phyloP scores from a whole-genome alignment of 1,284 basidiomycete genomes.

The Hortiboletus rubellus region DNA sequence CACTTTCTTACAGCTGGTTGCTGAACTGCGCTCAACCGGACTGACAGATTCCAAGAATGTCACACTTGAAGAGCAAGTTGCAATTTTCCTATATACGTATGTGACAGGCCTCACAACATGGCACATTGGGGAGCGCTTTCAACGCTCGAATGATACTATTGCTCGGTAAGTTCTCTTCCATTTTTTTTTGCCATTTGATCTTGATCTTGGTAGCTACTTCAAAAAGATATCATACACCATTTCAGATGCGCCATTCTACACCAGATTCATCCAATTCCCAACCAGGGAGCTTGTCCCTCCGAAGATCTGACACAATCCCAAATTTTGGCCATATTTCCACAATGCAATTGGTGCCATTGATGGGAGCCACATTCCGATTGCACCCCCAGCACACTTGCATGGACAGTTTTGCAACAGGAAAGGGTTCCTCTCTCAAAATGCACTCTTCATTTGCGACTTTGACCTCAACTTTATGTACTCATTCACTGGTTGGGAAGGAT shows the following conservation, averaged over 20 bases:
- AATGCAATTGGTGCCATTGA: conserved; percentile 2
- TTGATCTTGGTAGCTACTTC: too few species aligned
- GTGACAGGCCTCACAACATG: conserved; percentile 9
- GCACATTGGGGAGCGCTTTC: conserved; percentile 20
- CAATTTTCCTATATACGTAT: conserved; percentile 19
- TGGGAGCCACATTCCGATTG: not conserved
- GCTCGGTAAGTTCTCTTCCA: conserved; percentile 3
- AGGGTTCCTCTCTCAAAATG: conserved; percentile 16
- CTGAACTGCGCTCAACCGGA: not conserved
- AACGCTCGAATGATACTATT: conserved; percentile 20
- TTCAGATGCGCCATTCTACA: too few species aligned
- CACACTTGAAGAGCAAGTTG: conserved; percentile 15
- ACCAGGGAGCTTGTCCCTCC: too few species aligned
- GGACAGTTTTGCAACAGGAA: conserved; percentile 13
- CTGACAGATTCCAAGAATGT: not conserved
- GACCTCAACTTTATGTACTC: not conserved
- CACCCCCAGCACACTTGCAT: too few species aligned
- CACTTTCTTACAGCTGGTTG: not conserved
- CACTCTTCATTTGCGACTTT: not conserved
- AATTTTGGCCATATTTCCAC: conserved; percentile 4
- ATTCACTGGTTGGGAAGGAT: not conserved
- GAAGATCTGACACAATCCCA: not conserved
- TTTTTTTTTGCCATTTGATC: too few species aligned
- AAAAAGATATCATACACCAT: too few species aligned
- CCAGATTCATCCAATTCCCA: too few species aligned